phyloP scores from a whole-genome alignment of 1,284 basidiomycete species.

The Hemileia vastatrix region DNA sequence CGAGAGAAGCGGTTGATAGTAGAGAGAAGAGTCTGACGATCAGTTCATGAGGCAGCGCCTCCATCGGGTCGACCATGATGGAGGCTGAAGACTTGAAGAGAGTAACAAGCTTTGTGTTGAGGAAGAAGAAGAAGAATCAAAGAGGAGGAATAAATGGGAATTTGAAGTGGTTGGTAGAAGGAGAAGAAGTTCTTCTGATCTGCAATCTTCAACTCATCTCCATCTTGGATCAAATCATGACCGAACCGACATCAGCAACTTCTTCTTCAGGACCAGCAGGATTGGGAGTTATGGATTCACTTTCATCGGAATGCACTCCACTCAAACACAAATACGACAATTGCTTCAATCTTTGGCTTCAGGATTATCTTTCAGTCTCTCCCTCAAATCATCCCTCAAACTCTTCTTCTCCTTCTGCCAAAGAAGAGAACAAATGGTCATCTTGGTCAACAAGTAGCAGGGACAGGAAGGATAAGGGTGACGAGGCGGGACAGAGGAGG shows the following conservation, averaged over 20 bases:
- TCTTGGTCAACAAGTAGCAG: conserved; percentile 36
- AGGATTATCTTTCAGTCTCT: conserved; percentile 60
- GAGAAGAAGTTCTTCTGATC: too few relatives aligned
- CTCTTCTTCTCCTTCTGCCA: conserved; percentile 22
- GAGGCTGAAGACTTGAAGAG: too few relatives aligned
- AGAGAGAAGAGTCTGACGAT: too few relatives aligned
- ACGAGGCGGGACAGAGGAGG: conserved; percentile 46
- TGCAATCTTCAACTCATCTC: too few relatives aligned
- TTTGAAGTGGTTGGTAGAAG: too few relatives aligned
- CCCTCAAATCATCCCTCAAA: conserved; percentile 18
- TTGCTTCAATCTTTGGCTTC: conserved; percentile 95
- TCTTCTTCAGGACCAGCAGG: conserved; percentile 1
- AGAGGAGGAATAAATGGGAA: too few relatives aligned
- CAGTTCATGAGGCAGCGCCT: too few relatives aligned
- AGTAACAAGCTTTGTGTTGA: too few relatives aligned
- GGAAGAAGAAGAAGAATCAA: too few relatives aligned
- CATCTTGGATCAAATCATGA: not conserved
- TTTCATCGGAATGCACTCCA: conserved; percentile 72
- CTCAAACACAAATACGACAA: conserved; percentile 80
- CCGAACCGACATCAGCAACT: not conserved
- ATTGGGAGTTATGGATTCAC: conserved; percentile 34
- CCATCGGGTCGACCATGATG: too few relatives aligned
- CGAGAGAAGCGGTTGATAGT: too few relatives aligned
- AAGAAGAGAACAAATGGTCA: conserved; percentile 27
- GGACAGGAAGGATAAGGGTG: conserved; percentile 50